Base-by-base conservation (phyloP, 768 basidiomycete genomes). In the Candolleomyces efflorescens region DNA sequence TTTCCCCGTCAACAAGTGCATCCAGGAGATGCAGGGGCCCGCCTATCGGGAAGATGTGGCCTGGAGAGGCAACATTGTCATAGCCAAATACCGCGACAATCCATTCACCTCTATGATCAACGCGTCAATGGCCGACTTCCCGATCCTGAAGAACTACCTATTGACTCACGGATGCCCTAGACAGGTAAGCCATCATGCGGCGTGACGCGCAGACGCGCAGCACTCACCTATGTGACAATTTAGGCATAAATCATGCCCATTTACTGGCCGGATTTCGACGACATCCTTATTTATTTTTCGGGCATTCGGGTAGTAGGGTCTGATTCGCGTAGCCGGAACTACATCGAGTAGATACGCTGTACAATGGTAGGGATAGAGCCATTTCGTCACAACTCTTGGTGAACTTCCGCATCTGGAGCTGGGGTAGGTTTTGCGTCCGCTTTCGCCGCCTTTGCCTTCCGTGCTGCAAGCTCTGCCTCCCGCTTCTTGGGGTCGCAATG, bases 41-140 rank as follows among this genome's bases (percentile, higher is more conserved):
- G 67, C 71, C 18, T 90, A 80, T 71, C 77, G 73, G 63, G 88
- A 90, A 66, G 78, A 81, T 54, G 64, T 65, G 55, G 87, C 89
- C 43, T 92, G 90, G 90, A 81, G 88, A 50, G 90, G 90, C 22
- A 90, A 91, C 70, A 80, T 92, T 54, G 75, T 92, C 61, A 74
- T 90, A 45, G 89, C 86, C 41, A 92, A 92, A 70, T 92, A 81
- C 63, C 73, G 72, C 27, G 80, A 80, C 50, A 74, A 75, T 50
- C 81, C 82, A 0, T 83, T 82, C 65, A 71, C 75, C 5, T 78
- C 76, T 5, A 82, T 92, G 82, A 82, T 84, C 20, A 78, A 90
- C 66, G 84, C 82, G 22, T 84, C 87, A n/a, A 91, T 90, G 81
- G 85, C 90, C 38, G 90, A 92, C 66, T 92, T 90, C 62, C 87